phyloP scores from a whole-genome alignment of 495 filamentous ascomycete species.

The Penicillium pancosmium region DNA sequence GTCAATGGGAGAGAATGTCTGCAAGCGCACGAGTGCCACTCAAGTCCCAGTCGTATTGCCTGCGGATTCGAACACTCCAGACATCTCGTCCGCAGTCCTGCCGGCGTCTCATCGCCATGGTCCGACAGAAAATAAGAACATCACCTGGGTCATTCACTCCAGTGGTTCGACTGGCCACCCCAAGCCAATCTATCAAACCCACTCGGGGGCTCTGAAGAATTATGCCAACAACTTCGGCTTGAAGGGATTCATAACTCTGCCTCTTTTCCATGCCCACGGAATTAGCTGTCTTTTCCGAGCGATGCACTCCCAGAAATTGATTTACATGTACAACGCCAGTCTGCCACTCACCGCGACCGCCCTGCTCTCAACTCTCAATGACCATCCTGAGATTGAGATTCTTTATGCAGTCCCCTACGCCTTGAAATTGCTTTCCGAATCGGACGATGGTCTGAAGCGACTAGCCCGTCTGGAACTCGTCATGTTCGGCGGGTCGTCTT shows the following conservation, averaged over 20 bases:
- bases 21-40: conserved; percentile 12
- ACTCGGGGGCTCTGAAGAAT: conserved; percentile 41
- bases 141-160: conserved; percentile 48
- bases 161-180: conserved; percentile 44
- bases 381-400: conserved; percentile 39
- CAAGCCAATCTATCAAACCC: conserved; percentile 47
- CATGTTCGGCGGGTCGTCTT: conserved; percentile 49
- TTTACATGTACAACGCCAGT: conserved; percentile 48
- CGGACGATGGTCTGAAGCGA: conserved; percentile 38
- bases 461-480: conserved; percentile 47
- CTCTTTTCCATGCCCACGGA: conserved; percentile 56
- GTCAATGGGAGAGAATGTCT: conserved; percentile 16
- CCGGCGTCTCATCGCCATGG: conserved; percentile 25
- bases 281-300: conserved; percentile 52
- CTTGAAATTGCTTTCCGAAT: conserved; percentile 50
- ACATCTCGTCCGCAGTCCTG: conserved; percentile 8
- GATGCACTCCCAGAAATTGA: conserved; percentile 39
- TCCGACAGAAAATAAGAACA: conserved; percentile 23
- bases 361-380: conserved; percentile 41
- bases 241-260: conserved; percentile 53
- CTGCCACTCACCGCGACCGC: conserved; percentile 45
- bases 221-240: conserved; percentile 42
- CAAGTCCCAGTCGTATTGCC: conserved; percentile 7
- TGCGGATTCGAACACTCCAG: conserved; percentile 11
- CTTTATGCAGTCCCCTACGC: conserved; percentile 52